Evolutionary conservation across 192 early-diverging fungal genomes (phyloP).

Genomic region (Mortierella claussenii): DNA sequence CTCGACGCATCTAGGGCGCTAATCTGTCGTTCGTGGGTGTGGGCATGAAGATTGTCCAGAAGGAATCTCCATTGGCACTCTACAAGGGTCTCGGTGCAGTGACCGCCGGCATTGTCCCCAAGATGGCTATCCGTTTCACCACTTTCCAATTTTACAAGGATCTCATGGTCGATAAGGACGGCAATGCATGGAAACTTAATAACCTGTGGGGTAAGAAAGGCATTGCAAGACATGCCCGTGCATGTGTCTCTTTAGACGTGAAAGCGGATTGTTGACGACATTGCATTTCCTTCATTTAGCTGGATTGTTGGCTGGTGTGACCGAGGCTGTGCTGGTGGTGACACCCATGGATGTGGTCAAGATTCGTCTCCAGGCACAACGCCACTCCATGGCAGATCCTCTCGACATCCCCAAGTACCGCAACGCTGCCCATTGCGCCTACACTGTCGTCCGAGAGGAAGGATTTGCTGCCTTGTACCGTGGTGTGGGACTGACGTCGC

Average conservation of each 20-base stretch:
- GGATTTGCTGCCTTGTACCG: slow-evolving; percentile 90
- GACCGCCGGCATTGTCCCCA: slow-evolving; percentile 95
- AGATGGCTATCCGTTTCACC: slow-evolving; percentile 99
- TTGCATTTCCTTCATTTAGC: no score
- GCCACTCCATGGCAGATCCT: slow-evolving; percentile 96
- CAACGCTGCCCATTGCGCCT: slow-evolving; percentile 92
- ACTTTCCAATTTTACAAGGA: slow-evolving; percentile 96
- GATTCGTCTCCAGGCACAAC: slow-evolving; percentile 96
- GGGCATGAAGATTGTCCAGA: slow-evolving; percentile 85
- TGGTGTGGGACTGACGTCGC: slow-evolving; percentile 92
- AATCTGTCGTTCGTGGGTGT: slow-evolving; percentile 80
- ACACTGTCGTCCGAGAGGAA: slow-evolving; percentile 93
- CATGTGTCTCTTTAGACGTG: no score
- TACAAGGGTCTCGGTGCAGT: slow-evolving; percentile 99
- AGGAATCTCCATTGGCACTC: slow-evolving; percentile 88
- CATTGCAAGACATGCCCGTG: no score
- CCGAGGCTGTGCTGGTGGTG: slow-evolving; percentile 94
- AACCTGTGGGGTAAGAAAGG: slow-evolving; percentile 47
- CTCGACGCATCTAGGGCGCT: slow-evolving; percentile 35
- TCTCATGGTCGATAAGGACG: slow-evolving; percentile 71
- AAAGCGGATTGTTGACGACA: no score
- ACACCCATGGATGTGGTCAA: slow-evolving; percentile 99
- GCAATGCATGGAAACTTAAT: slow-evolving; percentile 77
- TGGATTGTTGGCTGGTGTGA: slow-evolving; percentile 91
- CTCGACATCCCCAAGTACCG: slow-evolving; percentile 97